These are phyloP conservation scores for Penicillium desertorum DNA, from an alignment of 495 filamentous ascomycete genomes.

Conservation along the genomic window DNA sequence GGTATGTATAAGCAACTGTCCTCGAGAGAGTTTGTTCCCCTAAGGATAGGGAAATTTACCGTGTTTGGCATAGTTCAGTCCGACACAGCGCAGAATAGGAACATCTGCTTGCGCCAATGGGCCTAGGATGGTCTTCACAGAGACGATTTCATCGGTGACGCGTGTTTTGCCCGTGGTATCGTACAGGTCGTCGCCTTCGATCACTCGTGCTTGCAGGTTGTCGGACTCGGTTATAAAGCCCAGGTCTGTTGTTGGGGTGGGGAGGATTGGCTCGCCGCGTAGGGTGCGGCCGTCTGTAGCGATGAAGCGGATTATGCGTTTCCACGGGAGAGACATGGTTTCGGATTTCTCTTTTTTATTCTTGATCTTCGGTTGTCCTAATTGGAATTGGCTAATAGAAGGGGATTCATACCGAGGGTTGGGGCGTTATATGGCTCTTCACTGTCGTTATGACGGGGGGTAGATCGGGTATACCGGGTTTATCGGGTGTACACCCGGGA, in stretches of 20 bases:
- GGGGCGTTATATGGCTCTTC: neutral
- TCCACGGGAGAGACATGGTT: slow-evolving; percentile 36
- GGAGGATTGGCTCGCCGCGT: slow-evolving; percentile 50
- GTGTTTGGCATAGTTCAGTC: slow-evolving; percentile 43
- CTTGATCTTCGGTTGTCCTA: neutral
- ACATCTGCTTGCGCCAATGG: slow-evolving; percentile 39
- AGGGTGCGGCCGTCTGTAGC: slow-evolving; percentile 44
- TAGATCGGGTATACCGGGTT: slow-evolving; percentile 3
- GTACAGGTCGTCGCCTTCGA: slow-evolving; percentile 42
- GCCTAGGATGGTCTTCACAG: slow-evolving; percentile 36
- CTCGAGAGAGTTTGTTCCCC: neutral
- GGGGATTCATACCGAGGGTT: slow-evolving; percentile 21
- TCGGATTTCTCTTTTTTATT: neutral
- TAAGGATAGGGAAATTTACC: slow-evolving; percentile 22
- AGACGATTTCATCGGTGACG: slow-evolving; percentile 36
- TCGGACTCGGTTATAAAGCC: slow-evolving; percentile 39
- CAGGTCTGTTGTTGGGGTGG: slow-evolving; percentile 37
- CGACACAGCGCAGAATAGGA: slow-evolving; percentile 41
- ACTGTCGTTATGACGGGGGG: neutral
- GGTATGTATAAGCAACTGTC: neutral
- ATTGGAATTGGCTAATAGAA: neutral
- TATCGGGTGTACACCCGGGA: neutral
- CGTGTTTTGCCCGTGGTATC: slow-evolving; percentile 34
- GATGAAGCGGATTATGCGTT: slow-evolving; percentile 51
- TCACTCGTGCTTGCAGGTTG: slow-evolving; percentile 38